Conservation (phyloP, 164 flowering plant species). For the Warburgia ugandensis region DNA sequence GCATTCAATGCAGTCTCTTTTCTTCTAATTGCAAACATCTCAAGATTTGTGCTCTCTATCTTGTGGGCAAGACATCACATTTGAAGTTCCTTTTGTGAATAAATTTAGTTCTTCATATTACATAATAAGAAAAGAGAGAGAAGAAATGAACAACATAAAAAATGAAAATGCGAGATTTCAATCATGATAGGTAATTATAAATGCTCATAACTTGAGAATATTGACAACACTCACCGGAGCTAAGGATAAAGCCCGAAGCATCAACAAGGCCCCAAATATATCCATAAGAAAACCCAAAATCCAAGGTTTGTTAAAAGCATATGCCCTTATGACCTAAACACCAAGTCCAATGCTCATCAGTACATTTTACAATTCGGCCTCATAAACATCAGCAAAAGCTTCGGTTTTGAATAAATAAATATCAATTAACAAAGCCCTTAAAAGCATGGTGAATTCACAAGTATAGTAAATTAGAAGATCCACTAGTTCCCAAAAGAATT, state of each 20-base stretch:
- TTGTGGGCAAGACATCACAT: too few relatives aligned
- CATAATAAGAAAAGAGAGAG: too few relatives aligned
- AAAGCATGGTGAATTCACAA: constrained; percentile 1
- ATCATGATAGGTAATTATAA: too few relatives aligned
- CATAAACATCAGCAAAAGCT: background rate
- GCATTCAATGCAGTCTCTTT: too few relatives aligned
- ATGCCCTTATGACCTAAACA: constrained; percentile 74
- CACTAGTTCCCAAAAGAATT: too few relatives aligned
- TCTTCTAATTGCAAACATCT: too few relatives aligned
- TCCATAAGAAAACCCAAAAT: constrained; percentile 78
- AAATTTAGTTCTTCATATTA: too few relatives aligned
- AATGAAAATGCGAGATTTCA: too few relatives aligned
- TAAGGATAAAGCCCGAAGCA: constrained; percentile 83
- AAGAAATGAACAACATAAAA: too few relatives aligned
- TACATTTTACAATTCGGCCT: background rate
- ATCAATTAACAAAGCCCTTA: background rate
- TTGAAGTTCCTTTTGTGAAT: too few relatives aligned
- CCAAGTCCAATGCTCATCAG: background rate
- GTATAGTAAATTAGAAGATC: constrained; percentile 1
- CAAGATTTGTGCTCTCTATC: too few relatives aligned
- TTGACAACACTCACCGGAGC: constrained; percentile 70
- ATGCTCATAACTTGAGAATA: background rate
- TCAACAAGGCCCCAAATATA: constrained; percentile 77
- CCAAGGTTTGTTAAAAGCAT: constrained; percentile 83
- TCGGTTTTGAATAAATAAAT: background rate